A percentile compares a stretch with the other conserved stretches of the same genome.
Conservation (phyloP, 2,329 filamentous ascomycete genomes). For the Stagonosporopsis vannaccii region DNA sequence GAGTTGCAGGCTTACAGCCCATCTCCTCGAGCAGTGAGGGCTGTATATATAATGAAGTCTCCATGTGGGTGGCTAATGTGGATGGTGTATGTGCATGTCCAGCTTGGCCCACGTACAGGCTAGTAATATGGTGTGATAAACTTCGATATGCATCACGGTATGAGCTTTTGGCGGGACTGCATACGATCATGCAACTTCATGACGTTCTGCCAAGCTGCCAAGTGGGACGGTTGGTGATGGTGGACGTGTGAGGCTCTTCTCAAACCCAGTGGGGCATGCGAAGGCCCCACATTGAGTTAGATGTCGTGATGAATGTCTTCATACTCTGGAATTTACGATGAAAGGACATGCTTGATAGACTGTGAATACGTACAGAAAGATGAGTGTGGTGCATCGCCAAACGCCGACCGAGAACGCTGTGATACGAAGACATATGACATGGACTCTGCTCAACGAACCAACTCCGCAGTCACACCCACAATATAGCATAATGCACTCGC, state of each 20-base stretch:
- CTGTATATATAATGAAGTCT: neutral
- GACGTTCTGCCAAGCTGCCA: neutral
- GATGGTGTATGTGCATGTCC: neutral
- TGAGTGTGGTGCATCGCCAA: slow-evolving; percentile 9
- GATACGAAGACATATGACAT: neutral
- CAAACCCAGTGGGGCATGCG: neutral
- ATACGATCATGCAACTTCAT: neutral
- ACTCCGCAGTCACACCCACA: slow-evolving; percentile 42
- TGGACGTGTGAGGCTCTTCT: neutral
- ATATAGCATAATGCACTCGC: slow-evolving; percentile 42
- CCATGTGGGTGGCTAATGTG: neutral
- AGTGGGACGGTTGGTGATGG: neutral
- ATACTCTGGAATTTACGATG: neutral
- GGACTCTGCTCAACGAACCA: slow-evolving; percentile 12
- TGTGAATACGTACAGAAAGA: neutral
- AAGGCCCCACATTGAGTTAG: neutral
- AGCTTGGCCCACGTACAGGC: neutral
- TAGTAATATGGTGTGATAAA: no score
- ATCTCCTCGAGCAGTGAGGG: no score
- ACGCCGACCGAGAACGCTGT: neutral
- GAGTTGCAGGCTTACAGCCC: no score
- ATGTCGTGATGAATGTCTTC: neutral
- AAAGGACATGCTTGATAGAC: neutral
- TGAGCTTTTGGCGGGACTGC: neutral
- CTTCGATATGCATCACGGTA: no score